Percentiles rank a stretch among this genome's conserved stretches.
phyloP scores from a whole-genome alignment of 1,139 yeast species.

The Yamadazyma triangularis region DNA sequence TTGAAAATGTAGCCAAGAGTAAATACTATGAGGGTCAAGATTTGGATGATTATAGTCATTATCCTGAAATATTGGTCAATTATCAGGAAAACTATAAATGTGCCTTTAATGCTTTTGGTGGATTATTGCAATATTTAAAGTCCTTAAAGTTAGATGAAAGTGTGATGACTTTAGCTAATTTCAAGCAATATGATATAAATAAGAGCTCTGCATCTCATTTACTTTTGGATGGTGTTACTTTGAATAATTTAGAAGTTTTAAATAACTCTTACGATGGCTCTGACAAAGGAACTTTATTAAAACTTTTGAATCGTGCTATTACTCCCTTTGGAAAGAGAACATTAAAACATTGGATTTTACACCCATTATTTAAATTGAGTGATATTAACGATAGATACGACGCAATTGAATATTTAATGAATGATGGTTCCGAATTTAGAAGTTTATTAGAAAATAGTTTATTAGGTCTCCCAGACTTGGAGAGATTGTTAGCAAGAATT shows the following conservation, averaged over 20 bases:
- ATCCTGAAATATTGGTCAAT: constrained; percentile 55
- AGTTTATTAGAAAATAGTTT: constrained; percentile 54
- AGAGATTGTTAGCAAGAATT: constrained; percentile 78
- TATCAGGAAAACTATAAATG: constrained; percentile 48
- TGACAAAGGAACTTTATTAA: constrained; percentile 82
- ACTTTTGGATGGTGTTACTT: constrained; percentile 86
- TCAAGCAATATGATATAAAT: constrained; percentile 66
- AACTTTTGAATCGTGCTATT: constrained; percentile 72
- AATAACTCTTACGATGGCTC: constrained; percentile 88
- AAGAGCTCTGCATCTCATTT: constrained; percentile 55
- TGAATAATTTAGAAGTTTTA: constrained; percentile 84
- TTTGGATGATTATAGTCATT: constrained; percentile 59
- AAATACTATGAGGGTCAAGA: constrained; percentile 61
- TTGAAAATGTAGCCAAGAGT: constrained; percentile 62
- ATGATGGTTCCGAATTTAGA: constrained; percentile 52
- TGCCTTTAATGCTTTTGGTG: constrained; percentile 87
- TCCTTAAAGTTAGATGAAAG: constrained; percentile 72
- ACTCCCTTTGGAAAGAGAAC: constrained; percentile 92
- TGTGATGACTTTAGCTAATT: constrained; percentile 76
- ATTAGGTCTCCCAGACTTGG: constrained; percentile 76
- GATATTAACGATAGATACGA: constrained; percentile 74
- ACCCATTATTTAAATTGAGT: constrained; percentile 62
- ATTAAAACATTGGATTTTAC: constrained; percentile 82
- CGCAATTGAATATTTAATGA: constrained; percentile 71
- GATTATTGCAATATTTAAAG: constrained; percentile 71